A percentile compares a stretch with the other conserved stretches of the same genome.
Evolutionary conservation across 176 grass and related monocot species (phyloP).

Genomic region (Carex parvula): DNA sequence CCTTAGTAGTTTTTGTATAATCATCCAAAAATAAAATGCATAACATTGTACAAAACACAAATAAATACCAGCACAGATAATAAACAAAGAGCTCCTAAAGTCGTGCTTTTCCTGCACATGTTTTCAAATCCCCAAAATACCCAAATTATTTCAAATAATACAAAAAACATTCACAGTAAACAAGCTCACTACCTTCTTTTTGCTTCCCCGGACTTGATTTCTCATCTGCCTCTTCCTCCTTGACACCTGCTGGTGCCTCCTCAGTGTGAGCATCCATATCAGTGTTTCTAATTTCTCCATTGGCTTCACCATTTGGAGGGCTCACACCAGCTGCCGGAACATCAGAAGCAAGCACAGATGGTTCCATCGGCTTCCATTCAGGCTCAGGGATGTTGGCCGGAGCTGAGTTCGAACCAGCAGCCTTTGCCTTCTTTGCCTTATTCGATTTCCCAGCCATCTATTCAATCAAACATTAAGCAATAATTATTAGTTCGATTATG

Average conservation of each 20-base stretch:
- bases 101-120: background rate
- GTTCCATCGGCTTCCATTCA: slow-evolving; percentile 17
- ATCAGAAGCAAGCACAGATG: slow-evolving; percentile 6
- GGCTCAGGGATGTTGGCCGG: slow-evolving; percentile 29
- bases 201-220: slow-evolving; percentile 24
- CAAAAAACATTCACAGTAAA: background rate
- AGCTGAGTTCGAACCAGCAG: slow-evolving; percentile 8
- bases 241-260: slow-evolving; percentile 5
- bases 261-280: slow-evolving; percentile 29
- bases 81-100: background rate
- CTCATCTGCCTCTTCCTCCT: slow-evolving; percentile 58
- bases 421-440: slow-evolving; percentile 59
- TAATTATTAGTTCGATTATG: background rate
- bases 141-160: background rate
- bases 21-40: background rate
- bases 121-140: background rate
- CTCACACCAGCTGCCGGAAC: slow-evolving; percentile 1
- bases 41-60: background rate
- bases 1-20: background rate
- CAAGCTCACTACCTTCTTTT: slow-evolving; percentile 22
- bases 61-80: background rate
- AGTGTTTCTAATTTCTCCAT: background rate
- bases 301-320: slow-evolving; percentile 44
- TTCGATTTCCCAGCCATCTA: slow-evolving; percentile 96
- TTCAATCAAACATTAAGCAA: slow-evolving; percentile 12